phyloP scores from a whole-genome alignment of 2,329 filamentous ascomycete species.

The Lasiodiplodia citricola region DNA sequence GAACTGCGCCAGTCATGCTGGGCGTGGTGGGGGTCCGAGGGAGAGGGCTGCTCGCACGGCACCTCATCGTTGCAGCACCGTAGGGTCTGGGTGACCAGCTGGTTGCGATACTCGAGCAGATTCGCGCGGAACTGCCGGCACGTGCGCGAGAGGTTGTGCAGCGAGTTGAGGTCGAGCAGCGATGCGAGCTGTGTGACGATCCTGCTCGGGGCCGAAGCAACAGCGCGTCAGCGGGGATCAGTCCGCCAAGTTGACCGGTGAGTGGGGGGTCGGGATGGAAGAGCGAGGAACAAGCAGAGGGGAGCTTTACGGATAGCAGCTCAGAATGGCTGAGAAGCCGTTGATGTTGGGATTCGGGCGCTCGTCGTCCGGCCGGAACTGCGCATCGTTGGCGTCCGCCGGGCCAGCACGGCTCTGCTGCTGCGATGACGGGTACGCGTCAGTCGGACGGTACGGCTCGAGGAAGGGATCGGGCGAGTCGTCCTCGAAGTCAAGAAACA shows the following conservation, averaged over 20 bases:
- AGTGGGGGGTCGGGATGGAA: not conserved
- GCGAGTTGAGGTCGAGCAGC: conserved; percentile 82
- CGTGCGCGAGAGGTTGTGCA: conserved; percentile 81
- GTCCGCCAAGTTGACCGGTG: conserved; percentile 27
- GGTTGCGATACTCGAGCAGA: conserved; percentile 76
- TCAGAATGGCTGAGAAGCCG: conserved; percentile 66
- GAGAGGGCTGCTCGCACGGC: not conserved
- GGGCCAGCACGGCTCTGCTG: conserved; percentile 36
- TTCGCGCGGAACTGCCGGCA: conserved; percentile 80
- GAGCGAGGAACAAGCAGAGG: conserved; percentile 33
- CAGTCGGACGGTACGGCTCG: conserved; percentile 28
- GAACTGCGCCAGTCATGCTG: conserved; percentile 11
- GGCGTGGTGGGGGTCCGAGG: conserved; percentile 1
- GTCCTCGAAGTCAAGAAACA: conserved; percentile 51
- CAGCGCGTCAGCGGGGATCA: conserved; percentile 7
- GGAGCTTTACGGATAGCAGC: conserved; percentile 69
- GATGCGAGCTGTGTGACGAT: conserved; percentile 77
- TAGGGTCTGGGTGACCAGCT: conserved; percentile 75
- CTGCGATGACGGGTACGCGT: conserved; percentile 31
- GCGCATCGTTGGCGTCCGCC: conserved; percentile 19
- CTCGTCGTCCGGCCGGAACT: conserved; percentile 31
- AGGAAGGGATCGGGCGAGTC: conserved; percentile 36
- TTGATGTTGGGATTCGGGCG: conserved; percentile 61
- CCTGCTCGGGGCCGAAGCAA: conserved; percentile 53
- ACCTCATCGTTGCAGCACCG: conserved; percentile 75